Conservation (phyloP, 2,329 filamentous ascomycete species). For the Fonsecaea monophora region DNA sequence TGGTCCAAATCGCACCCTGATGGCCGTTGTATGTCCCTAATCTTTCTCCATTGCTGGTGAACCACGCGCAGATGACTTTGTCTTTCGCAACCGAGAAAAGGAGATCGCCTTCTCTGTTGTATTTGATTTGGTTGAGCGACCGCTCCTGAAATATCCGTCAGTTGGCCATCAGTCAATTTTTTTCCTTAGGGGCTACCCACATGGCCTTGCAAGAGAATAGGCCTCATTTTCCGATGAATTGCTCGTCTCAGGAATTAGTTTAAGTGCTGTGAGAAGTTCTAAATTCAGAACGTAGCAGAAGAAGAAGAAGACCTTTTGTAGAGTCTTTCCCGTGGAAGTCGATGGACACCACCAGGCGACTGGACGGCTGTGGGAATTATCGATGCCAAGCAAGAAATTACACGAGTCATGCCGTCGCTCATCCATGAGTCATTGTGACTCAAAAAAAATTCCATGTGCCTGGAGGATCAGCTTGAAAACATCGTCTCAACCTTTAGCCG, state of each 20-base stretch:
- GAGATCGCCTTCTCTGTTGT: constrained; percentile 93
- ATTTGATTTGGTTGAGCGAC: constrained; percentile 94
- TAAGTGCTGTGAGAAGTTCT: not conserved
- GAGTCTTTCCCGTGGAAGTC: not conserved
- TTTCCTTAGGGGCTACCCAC: constrained; percentile 47
- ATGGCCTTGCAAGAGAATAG: constrained; percentile 94
- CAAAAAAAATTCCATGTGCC: constrained; percentile 19
- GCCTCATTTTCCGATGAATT: constrained; percentile 71
- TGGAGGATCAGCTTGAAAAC: constrained; percentile 6
- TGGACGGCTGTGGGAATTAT: constrained; percentile 27
- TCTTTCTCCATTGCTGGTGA: constrained; percentile 95
- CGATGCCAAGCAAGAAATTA: constrained; percentile 23
- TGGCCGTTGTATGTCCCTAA: constrained; percentile 96
- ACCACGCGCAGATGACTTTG: constrained; percentile 97
- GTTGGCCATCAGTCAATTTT: constrained; percentile 36
- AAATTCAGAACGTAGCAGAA: not conserved
- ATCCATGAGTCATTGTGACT: constrained; percentile 20
- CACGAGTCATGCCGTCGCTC: not conserved
- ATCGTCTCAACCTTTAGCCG: constrained; percentile 25
- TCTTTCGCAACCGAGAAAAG: constrained; percentile 97
- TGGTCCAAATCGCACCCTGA: constrained; percentile 97
- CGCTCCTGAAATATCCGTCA: constrained; percentile 67
- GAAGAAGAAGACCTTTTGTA: not conserved
- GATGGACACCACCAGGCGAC: not conserved
- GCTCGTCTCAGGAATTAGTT: constrained; percentile 9